Evolutionary conservation across 257 asterid genomes (phyloP).

Genomic region (Handroanthus guayacan): DNA sequence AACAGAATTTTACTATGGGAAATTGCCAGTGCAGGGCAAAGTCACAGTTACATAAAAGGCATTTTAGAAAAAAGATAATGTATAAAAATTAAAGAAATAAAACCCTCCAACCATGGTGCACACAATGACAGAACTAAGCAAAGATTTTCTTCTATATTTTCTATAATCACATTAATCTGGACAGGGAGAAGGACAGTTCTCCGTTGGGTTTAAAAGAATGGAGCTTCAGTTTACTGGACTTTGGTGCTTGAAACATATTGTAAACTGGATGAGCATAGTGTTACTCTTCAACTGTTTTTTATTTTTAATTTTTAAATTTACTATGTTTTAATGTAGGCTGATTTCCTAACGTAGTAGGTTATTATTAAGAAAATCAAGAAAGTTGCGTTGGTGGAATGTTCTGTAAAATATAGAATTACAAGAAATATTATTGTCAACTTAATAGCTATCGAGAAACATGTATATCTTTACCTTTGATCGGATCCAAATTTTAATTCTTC

Average conservation of each 20-base stretch:
- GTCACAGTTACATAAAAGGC: neutral
- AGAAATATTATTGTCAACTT: neutral
- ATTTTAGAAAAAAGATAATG: neutral
- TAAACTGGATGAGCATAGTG: neutral
- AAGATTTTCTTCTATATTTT: neutral
- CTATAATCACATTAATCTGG: neutral
- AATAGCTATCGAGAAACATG: slow-evolving; percentile 27
- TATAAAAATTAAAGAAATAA: neutral
- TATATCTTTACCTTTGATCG: slow-evolving; percentile 21
- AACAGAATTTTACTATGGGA: neutral
- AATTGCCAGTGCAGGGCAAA: neutral
- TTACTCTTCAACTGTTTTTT: neutral
- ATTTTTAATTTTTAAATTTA: neutral
- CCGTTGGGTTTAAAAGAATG: slow-evolving; percentile 4
- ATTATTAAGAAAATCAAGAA: slow-evolving; percentile 10
- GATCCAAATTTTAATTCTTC: slow-evolving; percentile 6
- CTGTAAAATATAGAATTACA: neutral
- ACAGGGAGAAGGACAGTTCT: neutral
- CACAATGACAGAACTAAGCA: neutral
- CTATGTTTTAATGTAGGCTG: neutral
- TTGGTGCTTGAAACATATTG: neutral
- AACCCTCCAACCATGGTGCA: neutral
- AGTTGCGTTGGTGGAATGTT: neutral
- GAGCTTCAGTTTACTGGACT: neutral
- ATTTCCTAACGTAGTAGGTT: neutral